These are phyloP conservation scores for Limnanthes douglasii DNA, from an alignment of 345 rosid species.

Conservation along the genomic window DNA sequence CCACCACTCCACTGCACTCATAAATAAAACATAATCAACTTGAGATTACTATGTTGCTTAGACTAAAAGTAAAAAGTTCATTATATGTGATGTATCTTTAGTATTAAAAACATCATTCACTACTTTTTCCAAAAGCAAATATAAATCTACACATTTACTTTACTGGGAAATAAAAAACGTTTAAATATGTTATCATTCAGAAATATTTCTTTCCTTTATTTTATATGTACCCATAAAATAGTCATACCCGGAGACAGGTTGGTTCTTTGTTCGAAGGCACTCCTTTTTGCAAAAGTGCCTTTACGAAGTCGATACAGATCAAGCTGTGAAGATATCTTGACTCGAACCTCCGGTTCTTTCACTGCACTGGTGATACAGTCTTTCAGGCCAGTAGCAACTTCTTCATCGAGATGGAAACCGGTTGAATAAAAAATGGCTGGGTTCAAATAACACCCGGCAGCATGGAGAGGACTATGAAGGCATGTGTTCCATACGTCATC, in stretches of 20 bases:
- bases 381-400: conserved; percentile 31
- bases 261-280: conserved; percentile 16
- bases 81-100: too few species aligned
- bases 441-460: conserved; percentile 49
- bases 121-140: background rate
- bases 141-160: background rate
- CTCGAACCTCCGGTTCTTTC: conserved; percentile 13
- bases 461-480: conserved; percentile 52
- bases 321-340: conserved; percentile 20
- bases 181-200: too few species aligned
- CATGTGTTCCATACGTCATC: conserved; percentile 43
- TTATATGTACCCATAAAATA: background rate
- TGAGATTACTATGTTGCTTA: too few species aligned
- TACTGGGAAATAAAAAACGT: background rate
- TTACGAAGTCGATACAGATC: conserved; percentile 20
- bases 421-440: conserved; percentile 36
- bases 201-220: background rate
- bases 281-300: conserved; percentile 29
- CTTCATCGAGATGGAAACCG: conserved; percentile 25
- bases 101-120: too few species aligned
- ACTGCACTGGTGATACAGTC: conserved; percentile 23
- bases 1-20: conserved; percentile 45
- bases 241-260: conserved; percentile 29
- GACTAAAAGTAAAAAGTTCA: too few species aligned
- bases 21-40: background rate